Conservation (phyloP, 2,329 filamentous ascomycete genomes). For the Diaporthe ampelina region DNA sequence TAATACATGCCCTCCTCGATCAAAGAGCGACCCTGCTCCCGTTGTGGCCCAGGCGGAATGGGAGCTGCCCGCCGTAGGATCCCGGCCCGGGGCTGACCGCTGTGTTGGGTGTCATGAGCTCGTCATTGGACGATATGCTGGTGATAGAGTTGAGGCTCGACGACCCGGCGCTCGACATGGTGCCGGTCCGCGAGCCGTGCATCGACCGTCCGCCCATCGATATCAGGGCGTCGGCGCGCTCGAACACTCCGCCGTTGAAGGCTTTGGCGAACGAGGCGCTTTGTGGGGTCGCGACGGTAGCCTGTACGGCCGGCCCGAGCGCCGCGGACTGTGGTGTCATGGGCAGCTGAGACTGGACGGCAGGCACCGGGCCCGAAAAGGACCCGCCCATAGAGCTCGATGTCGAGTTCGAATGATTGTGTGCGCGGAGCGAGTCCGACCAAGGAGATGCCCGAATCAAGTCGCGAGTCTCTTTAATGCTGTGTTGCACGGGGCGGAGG, state of each 20-base stretch:
- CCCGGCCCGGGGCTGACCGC: constrained; percentile 47
- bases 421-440: constrained; percentile 57
- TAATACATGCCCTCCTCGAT: constrained; percentile 1
- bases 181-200: constrained; percentile 62
- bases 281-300: constrained; percentile 81
- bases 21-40: constrained; percentile 31
- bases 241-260: constrained; percentile 72
- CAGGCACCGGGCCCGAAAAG: constrained; percentile 41
- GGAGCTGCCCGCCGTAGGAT: constrained; percentile 28
- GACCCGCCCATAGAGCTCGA: constrained; percentile 49
- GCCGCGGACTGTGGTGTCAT: constrained; percentile 93
- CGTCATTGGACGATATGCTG: constrained; percentile 48
- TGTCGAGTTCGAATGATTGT: constrained; percentile 52
- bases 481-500: constrained; percentile 85
- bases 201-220: constrained; percentile 71
- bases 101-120: constrained; percentile 49
- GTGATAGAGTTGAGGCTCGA: constrained; percentile 62
- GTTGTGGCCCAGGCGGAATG: constrained; percentile 28
- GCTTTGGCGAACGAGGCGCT: constrained; percentile 68
- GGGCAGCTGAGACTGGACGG: constrained; percentile 64
- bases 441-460: constrained; percentile 76
- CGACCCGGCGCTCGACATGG: constrained; percentile 69
- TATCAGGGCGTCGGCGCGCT: constrained; percentile 70
- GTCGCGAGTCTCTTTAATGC: constrained; percentile 83
- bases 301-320: constrained; percentile 89